Conservation (phyloP, 2,329 filamentous ascomycete species). For the Monascus ruber region DNA sequence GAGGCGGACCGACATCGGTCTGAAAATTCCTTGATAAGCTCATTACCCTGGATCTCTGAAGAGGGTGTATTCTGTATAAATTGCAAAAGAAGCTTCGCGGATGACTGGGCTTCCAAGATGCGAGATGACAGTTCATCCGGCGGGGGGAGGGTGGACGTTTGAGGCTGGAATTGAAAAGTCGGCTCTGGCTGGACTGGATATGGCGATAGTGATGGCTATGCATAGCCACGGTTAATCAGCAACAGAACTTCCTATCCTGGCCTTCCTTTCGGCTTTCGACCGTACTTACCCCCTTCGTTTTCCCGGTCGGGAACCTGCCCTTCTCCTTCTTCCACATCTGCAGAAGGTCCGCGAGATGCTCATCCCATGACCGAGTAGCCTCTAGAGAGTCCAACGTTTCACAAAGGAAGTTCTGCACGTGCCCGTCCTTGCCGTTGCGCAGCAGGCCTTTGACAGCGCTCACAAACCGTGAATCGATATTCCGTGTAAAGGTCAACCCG, state of each 20-base stretch:
- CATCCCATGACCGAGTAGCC: slow-evolving; percentile 58
- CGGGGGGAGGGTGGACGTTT: slow-evolving; percentile 44
- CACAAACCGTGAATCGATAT: slow-evolving; percentile 76
- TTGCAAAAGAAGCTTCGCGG: slow-evolving; percentile 83
- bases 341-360: slow-evolving; percentile 58
- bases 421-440: slow-evolving; percentile 57
- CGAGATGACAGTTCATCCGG: slow-evolving; percentile 68
- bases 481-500: slow-evolving; percentile 78
- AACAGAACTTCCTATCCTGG: no score
- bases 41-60: slow-evolving; percentile 63
- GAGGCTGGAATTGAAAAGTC: no score
- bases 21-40: slow-evolving; percentile 86
- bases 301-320: slow-evolving; percentile 46
- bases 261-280: neutral
- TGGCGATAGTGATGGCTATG: neutral
- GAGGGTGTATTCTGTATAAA: slow-evolving; percentile 76
- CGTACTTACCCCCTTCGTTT: slow-evolving; percentile 24
- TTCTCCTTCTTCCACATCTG: slow-evolving; percentile 89
- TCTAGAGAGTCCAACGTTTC: slow-evolving; percentile 77
- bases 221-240: no score
- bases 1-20: slow-evolving; percentile 74
- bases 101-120: slow-evolving; percentile 81
- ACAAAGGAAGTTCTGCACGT: slow-evolving; percentile 73
- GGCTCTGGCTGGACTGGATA: neutral
- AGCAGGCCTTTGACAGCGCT: slow-evolving; percentile 64